Evolutionary conservation across 1,284 basidiomycete genomes (phyloP).

Genomic region (Cutaneotrichosporon sp.): DNA sequence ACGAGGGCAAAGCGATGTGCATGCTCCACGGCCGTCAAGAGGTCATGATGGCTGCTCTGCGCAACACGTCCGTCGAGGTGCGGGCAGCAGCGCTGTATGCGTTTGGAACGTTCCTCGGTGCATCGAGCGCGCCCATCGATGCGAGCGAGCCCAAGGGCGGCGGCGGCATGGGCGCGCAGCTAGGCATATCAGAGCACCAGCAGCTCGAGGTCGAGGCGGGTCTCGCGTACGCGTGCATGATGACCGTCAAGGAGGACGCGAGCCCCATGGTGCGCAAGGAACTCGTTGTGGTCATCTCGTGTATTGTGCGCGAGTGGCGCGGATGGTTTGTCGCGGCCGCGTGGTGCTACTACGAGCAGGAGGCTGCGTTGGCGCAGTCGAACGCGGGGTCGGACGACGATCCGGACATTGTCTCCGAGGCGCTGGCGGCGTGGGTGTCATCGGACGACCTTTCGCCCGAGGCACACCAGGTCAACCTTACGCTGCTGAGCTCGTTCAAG

Average conservation of each 20-base stretch:
- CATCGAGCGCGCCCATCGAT: constrained; percentile 61
- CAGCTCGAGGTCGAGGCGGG: constrained; percentile 58
- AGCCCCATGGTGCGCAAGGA: constrained; percentile 96
- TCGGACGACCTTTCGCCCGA: constrained; percentile 53
- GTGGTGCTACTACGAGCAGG: constrained; percentile 86
- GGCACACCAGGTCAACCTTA: constrained; percentile 70
- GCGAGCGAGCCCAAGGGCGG: constrained; percentile 65
- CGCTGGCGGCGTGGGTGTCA: constrained; percentile 72
- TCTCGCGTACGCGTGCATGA: constrained; percentile 54
- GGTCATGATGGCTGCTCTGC: constrained; percentile 72
- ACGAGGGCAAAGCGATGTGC: constrained; percentile 82
- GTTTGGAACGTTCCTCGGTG: constrained; percentile 87
- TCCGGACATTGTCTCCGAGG: constrained; percentile 55
- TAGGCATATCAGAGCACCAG: constrained; percentile 67
- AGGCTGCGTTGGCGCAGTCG: constrained; percentile 50
- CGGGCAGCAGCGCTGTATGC: constrained; percentile 87
- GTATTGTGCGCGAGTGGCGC: constrained; percentile 90
- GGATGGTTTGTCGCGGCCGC: constrained; percentile 94
- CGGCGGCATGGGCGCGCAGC: constrained; percentile 78
- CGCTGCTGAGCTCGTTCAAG: constrained; percentile 81
- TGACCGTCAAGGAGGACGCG: constrained; percentile 81
- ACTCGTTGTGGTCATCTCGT: constrained; percentile 82
- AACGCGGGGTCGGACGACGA: constrained; percentile 49
- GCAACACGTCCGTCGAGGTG: constrained; percentile 89
- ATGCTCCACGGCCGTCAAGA: constrained; percentile 73